Conservation (phyloP, 495 filamentous ascomycete genomes). For the Aspergillus indologenus region DNA sequence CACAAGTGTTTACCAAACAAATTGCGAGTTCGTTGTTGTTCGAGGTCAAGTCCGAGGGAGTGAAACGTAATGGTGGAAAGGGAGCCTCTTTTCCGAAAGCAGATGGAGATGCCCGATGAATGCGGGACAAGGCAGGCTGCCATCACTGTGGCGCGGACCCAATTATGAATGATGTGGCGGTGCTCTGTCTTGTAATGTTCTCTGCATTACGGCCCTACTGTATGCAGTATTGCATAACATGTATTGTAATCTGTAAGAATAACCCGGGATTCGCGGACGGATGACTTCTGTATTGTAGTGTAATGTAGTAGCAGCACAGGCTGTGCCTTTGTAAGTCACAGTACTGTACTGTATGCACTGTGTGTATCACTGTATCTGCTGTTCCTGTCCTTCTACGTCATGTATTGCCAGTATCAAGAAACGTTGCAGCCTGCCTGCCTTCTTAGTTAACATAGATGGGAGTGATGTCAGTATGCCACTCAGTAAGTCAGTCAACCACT, state of each 20-base stretch:
- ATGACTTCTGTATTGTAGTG: neutral
- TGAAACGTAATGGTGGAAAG: neutral
- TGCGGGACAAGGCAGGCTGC: conserved; percentile 9
- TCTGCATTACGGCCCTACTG: neutral
- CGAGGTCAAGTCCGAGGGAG: no score
- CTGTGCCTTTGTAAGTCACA: no score
- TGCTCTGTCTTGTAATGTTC: no score
- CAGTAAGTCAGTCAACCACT: neutral
- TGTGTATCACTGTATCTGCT: no score
- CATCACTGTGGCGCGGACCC: conserved; percentile 17
- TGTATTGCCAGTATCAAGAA: neutral
- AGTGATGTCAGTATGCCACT: neutral
- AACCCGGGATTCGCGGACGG: neutral
- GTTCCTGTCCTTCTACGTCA: neutral
- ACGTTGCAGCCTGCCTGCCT: neutral
- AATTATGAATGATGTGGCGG: conserved; percentile 8
- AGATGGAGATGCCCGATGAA: conserved; percentile 22
- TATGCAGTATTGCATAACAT: no score
- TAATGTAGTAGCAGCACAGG: no score
- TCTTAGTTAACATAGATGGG: neutral
- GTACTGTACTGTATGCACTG: no score
- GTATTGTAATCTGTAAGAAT: neutral
- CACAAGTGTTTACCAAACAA: neutral
- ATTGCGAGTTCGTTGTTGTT: neutral
- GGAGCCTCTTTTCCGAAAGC: neutral